Percentiles rank a stretch among this genome's conserved stretches.
These are phyloP conservation scores for Boletus speciosus DNA, from an alignment of 768 basidiomycete genomes.

Conservation along the genomic window DNA sequence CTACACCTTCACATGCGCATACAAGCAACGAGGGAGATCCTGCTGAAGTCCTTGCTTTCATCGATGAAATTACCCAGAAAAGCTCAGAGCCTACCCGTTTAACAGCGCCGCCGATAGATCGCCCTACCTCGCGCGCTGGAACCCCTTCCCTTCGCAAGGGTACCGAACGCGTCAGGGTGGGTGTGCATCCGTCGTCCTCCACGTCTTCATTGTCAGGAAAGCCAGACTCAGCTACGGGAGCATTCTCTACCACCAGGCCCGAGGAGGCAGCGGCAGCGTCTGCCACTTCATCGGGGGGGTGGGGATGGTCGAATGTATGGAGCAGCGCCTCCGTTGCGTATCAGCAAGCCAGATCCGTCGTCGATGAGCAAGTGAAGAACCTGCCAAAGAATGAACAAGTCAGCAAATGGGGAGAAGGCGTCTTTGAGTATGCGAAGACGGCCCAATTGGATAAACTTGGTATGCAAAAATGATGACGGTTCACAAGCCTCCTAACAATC, in stretches of 20 bases:
- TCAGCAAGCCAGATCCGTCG: slow-evolving; percentile 81
- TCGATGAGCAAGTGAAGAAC: slow-evolving; percentile 91
- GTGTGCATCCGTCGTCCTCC: slow-evolving; percentile 42
- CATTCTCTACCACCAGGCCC: slow-evolving; percentile 16
- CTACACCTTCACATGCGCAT: slow-evolving; percentile 17
- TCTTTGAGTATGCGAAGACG: slow-evolving; percentile 82
- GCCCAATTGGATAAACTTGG: slow-evolving; percentile 89
- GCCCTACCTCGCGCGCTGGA: slow-evolving; percentile 59
- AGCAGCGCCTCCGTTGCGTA: slow-evolving; percentile 79
- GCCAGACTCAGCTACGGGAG: slow-evolving; percentile 29
- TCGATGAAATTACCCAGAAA: slow-evolving; percentile 94
- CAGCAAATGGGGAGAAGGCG: slow-evolving; percentile 83
- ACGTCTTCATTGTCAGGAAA: slow-evolving; percentile 40
- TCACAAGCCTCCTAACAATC: not conserved
- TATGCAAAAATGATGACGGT: slow-evolving; percentile 39
- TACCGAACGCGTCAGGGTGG: slow-evolving; percentile 71
- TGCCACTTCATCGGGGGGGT: slow-evolving; percentile 36
- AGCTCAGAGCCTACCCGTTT: slow-evolving; percentile 72
- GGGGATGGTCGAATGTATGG: slow-evolving; percentile 93
- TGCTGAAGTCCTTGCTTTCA: slow-evolving; percentile 85
- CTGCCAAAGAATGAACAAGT: slow-evolving; percentile 84
- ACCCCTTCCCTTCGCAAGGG: slow-evolving; percentile 73
- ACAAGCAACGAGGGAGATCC: slow-evolving; percentile 56
- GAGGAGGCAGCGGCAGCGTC: slow-evolving; percentile 16
- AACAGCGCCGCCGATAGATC: slow-evolving; percentile 50